phyloP scores from a whole-genome alignment of 2,329 filamentous ascomycete genomes.

The Alternaria angustiovoidea region DNA sequence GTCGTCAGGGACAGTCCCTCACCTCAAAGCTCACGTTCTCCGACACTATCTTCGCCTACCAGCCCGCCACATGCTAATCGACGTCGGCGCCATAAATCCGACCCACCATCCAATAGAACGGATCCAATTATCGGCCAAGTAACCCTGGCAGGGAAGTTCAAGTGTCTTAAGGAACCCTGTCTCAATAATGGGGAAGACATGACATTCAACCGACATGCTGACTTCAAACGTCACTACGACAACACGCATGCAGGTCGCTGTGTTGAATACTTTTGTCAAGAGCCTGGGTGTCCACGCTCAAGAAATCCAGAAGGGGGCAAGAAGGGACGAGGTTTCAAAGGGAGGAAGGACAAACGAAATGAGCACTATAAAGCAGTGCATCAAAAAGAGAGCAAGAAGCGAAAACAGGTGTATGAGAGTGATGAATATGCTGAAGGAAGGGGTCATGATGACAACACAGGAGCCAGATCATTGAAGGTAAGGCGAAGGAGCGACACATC shows the following conservation, averaged over 20 bases:
- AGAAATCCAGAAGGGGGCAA: slow-evolving; percentile 20
- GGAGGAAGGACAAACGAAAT: slow-evolving; percentile 41
- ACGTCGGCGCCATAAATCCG: background rate
- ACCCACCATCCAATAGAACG: background rate
- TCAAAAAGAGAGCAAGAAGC: slow-evolving; percentile 16
- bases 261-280: slow-evolving; percentile 35
- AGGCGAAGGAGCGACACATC: background rate
- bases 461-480: background rate
- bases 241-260: slow-evolving; percentile 26
- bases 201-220: slow-evolving; percentile 41
- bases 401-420: background rate
- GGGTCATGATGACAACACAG: background rate
- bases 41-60: background rate
- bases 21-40: background rate
- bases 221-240: slow-evolving; percentile 40
- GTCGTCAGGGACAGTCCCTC: background rate
- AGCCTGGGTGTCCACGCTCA: slow-evolving; percentile 31
- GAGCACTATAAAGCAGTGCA: slow-evolving; percentile 41
- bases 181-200: slow-evolving; percentile 7
- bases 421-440: background rate
- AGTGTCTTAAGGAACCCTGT: slow-evolving; percentile 32
- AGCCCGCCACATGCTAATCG: background rate
- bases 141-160: slow-evolving; percentile 33
- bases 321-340: slow-evolving; percentile 38
- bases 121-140: slow-evolving; percentile 36